Evolutionary conservation across 1,139 yeast genomes (phyloP).

Genomic region (Blastobotrys arbuscula): DNA sequence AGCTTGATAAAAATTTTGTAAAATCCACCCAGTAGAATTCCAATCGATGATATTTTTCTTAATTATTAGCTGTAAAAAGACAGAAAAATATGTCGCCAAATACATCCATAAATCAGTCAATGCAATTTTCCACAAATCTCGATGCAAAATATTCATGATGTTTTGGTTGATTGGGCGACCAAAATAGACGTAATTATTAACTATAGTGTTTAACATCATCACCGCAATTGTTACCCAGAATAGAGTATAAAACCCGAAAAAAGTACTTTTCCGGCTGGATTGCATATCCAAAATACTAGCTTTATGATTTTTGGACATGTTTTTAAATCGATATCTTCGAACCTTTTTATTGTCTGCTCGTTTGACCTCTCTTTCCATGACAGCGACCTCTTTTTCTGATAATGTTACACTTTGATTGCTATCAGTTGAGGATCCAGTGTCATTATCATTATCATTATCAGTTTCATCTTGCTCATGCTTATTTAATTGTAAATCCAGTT

Average conservation of each 20-base stretch:
- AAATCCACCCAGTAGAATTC: constrained; percentile 54
- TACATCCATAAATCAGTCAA: constrained; percentile 69
- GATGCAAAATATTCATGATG: constrained; percentile 45
- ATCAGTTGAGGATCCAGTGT: not conserved
- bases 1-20: constrained; percentile 55
- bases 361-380: not conserved
- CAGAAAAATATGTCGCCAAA: constrained; percentile 51
- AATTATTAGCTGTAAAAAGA: constrained; percentile 49
- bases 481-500: constrained; percentile 1
- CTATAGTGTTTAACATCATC: constrained; percentile 26
- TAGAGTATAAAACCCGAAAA: constrained; percentile 37
- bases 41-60: constrained; percentile 45
- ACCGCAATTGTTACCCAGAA: constrained; percentile 35
- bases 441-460: not conserved
- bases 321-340: constrained; percentile 18
- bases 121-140: constrained; percentile 58
- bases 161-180: constrained; percentile 42
- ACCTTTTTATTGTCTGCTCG: not conserved
- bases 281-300: constrained; percentile 25
- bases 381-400: constrained; percentile 3
- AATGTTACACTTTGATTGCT: not conserved
- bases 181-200: constrained; percentile 29
- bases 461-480: not conserved
- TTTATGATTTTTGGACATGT: constrained; percentile 18
- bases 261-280: constrained; percentile 26